phyloP scores from a whole-genome alignment of 768 basidiomycete species.

The Brasilioporus rufonigricans region DNA sequence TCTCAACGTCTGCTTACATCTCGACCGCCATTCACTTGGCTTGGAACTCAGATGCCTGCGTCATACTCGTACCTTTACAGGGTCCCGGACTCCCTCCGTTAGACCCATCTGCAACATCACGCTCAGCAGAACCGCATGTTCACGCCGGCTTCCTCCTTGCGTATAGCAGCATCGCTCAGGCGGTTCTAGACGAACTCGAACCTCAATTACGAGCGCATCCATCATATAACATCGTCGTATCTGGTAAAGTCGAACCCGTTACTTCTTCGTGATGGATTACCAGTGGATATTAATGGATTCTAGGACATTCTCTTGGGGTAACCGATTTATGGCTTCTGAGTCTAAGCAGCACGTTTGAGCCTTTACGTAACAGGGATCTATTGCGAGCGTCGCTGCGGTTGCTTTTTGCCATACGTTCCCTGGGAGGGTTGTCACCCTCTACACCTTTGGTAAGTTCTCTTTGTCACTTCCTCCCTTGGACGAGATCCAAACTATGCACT shows the following conservation, averaged over 20 bases:
- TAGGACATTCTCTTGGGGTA: constrained; percentile 43
- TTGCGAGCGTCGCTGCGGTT: constrained; percentile 39
- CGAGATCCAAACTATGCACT: neutral
- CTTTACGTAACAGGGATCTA: constrained; percentile 30
- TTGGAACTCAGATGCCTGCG: constrained; percentile 15
- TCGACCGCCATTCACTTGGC: neutral
- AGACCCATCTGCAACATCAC: neutral
- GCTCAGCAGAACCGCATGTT: constrained; percentile 24
- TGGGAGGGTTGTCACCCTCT: constrained; percentile 29
- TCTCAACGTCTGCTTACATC: neutral
- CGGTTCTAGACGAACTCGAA: constrained; percentile 29
- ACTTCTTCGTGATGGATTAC: neutral
- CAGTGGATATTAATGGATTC: constrained; percentile 1
- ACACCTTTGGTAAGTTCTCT: constrained; percentile 42
- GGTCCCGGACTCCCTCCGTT: constrained; percentile 27
- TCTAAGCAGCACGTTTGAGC: constrained; percentile 1
- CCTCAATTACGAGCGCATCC: constrained; percentile 33
- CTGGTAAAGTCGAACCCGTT: constrained; percentile 23
- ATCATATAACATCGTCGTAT: constrained; percentile 32
- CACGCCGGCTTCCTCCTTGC: constrained; percentile 37
- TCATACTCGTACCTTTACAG: constrained; percentile 20
- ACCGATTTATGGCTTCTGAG: neutral
- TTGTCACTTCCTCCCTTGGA: neutral
- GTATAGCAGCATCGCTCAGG: constrained; percentile 33
- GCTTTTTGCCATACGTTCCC: constrained; percentile 32